Evolutionary conservation across 23 red algal species (phyloP).

Genomic region (Gracilaria gracilis): DNA sequence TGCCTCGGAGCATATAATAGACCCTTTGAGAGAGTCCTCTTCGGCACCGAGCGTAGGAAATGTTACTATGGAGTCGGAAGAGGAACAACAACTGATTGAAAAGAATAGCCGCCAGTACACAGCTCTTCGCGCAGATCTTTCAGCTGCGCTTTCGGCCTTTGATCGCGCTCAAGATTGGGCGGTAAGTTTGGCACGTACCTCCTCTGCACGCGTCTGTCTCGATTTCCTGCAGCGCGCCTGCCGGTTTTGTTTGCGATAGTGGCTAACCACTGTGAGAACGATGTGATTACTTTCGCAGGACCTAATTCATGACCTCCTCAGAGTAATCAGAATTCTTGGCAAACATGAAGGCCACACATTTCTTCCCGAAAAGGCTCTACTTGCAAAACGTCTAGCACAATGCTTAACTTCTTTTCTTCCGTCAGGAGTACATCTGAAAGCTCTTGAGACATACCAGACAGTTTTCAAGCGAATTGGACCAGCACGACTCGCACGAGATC

Average conservation of each 20-base stretch:
- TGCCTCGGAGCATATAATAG: neutral
- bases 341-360: constrained; percentile 72
- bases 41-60: neutral
- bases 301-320: constrained; percentile 83
- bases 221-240: neutral
- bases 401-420: constrained; percentile 87
- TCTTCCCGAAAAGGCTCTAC: constrained; percentile 82
- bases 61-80: constrained; percentile 66
- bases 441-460: constrained; percentile 85
- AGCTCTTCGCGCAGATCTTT: constrained; percentile 89
- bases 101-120: constrained; percentile 59
- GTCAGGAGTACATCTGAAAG: constrained; percentile 91
- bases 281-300: constrained; percentile 29
- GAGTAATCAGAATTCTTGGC: constrained; percentile 76
- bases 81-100: constrained; percentile 45
- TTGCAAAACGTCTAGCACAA: constrained; percentile 90
- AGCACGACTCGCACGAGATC: constrained; percentile 60
- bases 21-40: neutral
- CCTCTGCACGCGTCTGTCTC: neutral
- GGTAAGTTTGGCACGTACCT: constrained; percentile 19
- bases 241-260: neutral
- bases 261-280: neutral
- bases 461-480: constrained; percentile 88
- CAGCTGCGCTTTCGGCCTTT: constrained; percentile 83
- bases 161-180: constrained; percentile 97